Conservation (phyloP, 306 rosid genomes). For the Dryas drummondii region DNA sequence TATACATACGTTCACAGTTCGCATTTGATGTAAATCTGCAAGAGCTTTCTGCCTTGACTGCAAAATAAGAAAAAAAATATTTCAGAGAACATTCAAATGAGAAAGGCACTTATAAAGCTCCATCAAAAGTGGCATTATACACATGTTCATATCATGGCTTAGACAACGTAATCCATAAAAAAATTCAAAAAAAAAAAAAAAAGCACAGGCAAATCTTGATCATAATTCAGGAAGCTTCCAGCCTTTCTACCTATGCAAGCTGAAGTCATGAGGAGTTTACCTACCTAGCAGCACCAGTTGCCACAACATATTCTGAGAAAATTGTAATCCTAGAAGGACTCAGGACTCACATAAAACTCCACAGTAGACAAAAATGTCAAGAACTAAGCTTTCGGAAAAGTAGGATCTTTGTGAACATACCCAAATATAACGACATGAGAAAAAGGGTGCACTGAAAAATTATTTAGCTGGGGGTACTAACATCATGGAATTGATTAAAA, state of each 20-base stretch:
- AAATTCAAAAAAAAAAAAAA: not conserved
- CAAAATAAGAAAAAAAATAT: slow-evolving; percentile 13
- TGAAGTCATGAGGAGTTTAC: not conserved
- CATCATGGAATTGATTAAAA: not conserved
- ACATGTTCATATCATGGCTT: too few species aligned
- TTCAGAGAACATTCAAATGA: not conserved
- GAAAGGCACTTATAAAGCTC: not conserved
- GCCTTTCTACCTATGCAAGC: not conserved
- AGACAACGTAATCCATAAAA: not conserved
- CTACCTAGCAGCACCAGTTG: not conserved
- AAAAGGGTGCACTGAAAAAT: not conserved
- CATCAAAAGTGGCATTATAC: not conserved
- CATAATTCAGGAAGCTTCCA: not conserved
- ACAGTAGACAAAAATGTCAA: too few species aligned
- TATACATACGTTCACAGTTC: slow-evolving; percentile 64
- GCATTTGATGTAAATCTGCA: slow-evolving; percentile 83
- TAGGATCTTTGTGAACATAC: not conserved
- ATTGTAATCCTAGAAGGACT: not conserved
- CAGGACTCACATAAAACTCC: not conserved
- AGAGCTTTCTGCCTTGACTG: slow-evolving; percentile 96
- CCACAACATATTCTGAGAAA: not conserved
- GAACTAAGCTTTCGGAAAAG: not conserved
- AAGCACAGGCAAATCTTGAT: not conserved
- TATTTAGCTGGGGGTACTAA: not conserved
- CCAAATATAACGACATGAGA: not conserved